These are phyloP conservation scores for Claviceps arundinis DNA, from an alignment of 2,329 filamentous ascomycete genomes.

Conservation along the genomic window DNA sequence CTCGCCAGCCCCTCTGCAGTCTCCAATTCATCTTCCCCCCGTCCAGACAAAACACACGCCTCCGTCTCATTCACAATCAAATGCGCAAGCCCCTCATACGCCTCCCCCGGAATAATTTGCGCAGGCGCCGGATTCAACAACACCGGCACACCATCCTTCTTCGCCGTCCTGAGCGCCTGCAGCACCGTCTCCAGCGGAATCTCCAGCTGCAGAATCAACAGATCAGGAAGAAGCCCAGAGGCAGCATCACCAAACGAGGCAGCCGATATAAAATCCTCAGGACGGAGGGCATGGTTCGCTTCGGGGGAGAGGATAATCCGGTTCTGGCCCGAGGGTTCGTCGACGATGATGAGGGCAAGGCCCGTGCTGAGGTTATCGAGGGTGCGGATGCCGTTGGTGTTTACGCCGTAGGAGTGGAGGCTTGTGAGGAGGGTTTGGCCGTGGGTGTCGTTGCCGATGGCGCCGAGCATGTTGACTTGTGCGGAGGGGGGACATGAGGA, in stretches of 20 bases:
- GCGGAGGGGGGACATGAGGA: not conserved
- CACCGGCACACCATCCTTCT: conserved; percentile 40
- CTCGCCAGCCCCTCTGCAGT: conserved; percentile 27
- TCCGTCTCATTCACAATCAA: conserved; percentile 88
- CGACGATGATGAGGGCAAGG: conserved; percentile 63
- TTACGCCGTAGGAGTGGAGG: conserved; percentile 48
- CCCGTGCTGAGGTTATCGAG: conserved; percentile 36
- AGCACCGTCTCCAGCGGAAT: conserved; percentile 55
- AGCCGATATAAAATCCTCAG: conserved; percentile 18
- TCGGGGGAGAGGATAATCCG: conserved; percentile 62
- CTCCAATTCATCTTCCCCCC: conserved; percentile 27
- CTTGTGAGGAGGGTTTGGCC: conserved; percentile 44
- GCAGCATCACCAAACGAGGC: no score
- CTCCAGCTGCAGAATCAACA: conserved; percentile 69
- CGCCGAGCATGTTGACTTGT: conserved; percentile 44
- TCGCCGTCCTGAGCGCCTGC: conserved; percentile 40
- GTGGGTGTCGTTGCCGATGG: conserved; percentile 58
- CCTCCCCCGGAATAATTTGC: conserved; percentile 49
- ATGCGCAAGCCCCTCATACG: conserved; percentile 57
- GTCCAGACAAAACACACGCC: conserved; percentile 56
- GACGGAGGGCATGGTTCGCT: conserved; percentile 45
- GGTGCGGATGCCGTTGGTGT: conserved; percentile 35
- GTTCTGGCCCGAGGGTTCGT: conserved; percentile 60
- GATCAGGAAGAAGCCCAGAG: conserved; percentile 29
- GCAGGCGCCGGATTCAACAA: conserved; percentile 82